phyloP scores from a whole-genome alignment of 148 eudicot species.

The Chenopodium album region DNA sequence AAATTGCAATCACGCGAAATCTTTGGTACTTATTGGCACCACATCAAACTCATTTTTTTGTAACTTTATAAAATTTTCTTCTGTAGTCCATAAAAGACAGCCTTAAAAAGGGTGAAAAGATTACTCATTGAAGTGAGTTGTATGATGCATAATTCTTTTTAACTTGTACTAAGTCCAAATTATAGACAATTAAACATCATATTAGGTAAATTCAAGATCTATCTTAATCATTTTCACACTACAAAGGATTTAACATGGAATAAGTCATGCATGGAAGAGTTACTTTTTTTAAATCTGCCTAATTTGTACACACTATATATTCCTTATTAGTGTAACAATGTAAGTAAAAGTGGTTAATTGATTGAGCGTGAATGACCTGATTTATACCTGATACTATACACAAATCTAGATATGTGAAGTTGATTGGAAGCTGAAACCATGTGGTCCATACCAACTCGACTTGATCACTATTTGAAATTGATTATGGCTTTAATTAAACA shows the following conservation, averaged over 20 bases:
- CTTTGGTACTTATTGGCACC: constrained; percentile 35
- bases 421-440: too few relatives aligned
- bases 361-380: too few relatives aligned
- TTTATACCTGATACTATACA: too few relatives aligned
- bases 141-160: background rate
- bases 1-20: constrained; percentile 31
- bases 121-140: background rate
- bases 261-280: background rate
- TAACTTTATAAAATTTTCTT: background rate
- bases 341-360: too few relatives aligned
- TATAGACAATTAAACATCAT: background rate
- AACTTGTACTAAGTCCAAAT: background rate
- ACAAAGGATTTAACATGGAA: background rate
- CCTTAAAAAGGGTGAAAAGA: constrained; percentile 10
- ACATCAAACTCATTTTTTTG: background rate
- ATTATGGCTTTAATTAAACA: too few relatives aligned
- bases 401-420: too few relatives aligned
- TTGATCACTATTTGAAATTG: too few relatives aligned
- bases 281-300: too few relatives aligned
- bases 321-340: too few relatives aligned
- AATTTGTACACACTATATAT: too few relatives aligned
- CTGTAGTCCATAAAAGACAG: constrained; percentile 19
- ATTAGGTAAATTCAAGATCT: background rate
- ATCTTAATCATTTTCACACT: background rate
- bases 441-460: too few relatives aligned